Percentiles rank a stretch among this genome's conserved stretches.
These are phyloP conservation scores for Plasmodium chabaudi DNA, from an alignment of 169 alveolate species.

Conservation along the genomic window DNA sequence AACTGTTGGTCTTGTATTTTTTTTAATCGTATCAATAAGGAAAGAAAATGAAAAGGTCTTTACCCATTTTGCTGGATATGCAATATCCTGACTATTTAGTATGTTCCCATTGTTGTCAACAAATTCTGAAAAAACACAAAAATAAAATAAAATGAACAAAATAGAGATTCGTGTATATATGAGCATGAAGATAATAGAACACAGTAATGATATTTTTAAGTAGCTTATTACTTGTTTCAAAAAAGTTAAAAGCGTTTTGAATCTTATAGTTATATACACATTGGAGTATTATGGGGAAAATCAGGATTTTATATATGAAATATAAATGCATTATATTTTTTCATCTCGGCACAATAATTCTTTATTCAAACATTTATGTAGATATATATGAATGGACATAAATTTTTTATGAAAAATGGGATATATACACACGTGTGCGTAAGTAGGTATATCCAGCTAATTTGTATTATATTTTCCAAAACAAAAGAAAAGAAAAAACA, in stretches of 20 bases:
- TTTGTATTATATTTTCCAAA: too few species aligned
- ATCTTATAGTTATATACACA: slow-evolving; percentile 77
- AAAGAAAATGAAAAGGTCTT: neutral
- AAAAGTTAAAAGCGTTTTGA: slow-evolving; percentile 23
- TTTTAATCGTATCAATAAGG: too few species aligned
- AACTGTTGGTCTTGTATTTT: too few species aligned
- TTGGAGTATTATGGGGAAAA: slow-evolving; percentile 50
- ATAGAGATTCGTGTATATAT: too few species aligned
- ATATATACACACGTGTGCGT: neutral
- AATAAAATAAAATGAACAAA: slow-evolving; percentile 63
- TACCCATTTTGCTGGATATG: neutral
- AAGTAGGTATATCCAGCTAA: neutral
- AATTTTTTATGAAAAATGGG: neutral
- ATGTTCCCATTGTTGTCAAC: slow-evolving; percentile 72
- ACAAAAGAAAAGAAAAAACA: too few species aligned
- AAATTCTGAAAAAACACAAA: slow-evolving; percentile 5
- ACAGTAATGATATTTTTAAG: neutral
- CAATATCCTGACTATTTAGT: neutral
- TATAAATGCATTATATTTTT: slow-evolving; percentile 15
- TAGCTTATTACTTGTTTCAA: slow-evolving; percentile 37
- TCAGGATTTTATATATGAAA: slow-evolving; percentile 18
- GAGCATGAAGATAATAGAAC: slow-evolving; percentile 8
- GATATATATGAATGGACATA: too few species aligned
- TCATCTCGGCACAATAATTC: slow-evolving; percentile 16
- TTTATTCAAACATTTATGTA: neutral